Evolutionary conservation across 768 basidiomycete species (phyloP), one percentile per base, ranked within the genome.

Genomic region (Rhizopogon vesiculosus): DNA sequence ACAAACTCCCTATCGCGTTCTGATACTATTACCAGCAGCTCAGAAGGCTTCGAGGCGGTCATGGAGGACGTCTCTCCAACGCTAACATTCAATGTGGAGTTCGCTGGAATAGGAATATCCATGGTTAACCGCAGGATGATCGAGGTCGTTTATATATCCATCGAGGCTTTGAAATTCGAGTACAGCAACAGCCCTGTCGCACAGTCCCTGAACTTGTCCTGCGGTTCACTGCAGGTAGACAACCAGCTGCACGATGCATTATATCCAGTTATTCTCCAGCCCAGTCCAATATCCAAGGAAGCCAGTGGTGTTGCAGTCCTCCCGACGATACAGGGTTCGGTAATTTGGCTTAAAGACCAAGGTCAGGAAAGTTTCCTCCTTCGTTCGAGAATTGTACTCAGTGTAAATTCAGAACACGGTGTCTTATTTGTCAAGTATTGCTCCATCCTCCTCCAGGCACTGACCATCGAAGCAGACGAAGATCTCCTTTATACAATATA

Each of bases 381-480:
- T 42, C 18, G 5, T 2, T 19, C 7, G 40, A 46, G 42, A 16
- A 16, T 18, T 12, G 13, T 54, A 19, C 16, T 42, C 45, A 50
- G 4, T 5, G 5, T 15, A 13, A 45, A 48, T 12, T 42, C 53
- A 99, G 97, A 88, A n/a, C 97, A 98, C 61, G 97, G 97, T 16
- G 97, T 99, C 8, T 71, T 93, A n/a, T 98, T 97, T 69, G 80
- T 99, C 75, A 98, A 98, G 72, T 98, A 98, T 65, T 96, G 92
- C 53, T 95, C 95, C 2, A 82, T 98, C 51, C 74, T 99, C 13
- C 75, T 99, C 15, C 97, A 99, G 67, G 91, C 95, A 2, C 76
- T 98, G 69, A 97, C 93, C 0, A 85, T 99, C 15, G 94, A 98
- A 65, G 82, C 91, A n/a, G 97, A 99, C 66, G 97, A 99, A 72